phyloP scores from a whole-genome alignment of 192 early-diverging fungal genomes.

The Umbelopsis vinacea region DNA sequence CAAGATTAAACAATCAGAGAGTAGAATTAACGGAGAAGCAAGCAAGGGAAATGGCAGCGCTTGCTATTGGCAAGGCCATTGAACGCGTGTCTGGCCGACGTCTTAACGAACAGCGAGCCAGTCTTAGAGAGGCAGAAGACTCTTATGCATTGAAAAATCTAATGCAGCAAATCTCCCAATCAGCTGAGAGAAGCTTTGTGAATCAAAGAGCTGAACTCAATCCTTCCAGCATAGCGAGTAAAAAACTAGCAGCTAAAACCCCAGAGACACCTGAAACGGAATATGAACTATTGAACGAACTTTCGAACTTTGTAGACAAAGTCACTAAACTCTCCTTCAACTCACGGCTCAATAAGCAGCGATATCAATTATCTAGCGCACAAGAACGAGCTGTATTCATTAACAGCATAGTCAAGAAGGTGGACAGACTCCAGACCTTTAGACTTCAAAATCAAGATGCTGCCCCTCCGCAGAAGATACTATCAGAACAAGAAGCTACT shows the following conservation, averaged over 20 bases:
- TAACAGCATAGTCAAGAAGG: conserved; percentile 47
- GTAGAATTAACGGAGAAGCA: conserved; percentile 53
- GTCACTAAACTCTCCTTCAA: conserved; percentile 45
- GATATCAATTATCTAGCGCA: conserved; percentile 45
- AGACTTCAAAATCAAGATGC: conserved; percentile 55
- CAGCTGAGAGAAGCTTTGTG: conserved; percentile 45
- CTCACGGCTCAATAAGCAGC: conserved; percentile 44
- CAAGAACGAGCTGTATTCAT: conserved; percentile 53
- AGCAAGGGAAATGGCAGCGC: conserved; percentile 45
- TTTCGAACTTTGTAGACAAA: conserved; percentile 47
- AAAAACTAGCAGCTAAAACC: conserved; percentile 44
- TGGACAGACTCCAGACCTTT: conserved; percentile 46
- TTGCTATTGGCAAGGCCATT: conserved; percentile 46
- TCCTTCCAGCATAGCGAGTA: conserved; percentile 40
- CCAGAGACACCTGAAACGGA: conserved; percentile 24
- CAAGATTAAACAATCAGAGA: conserved; percentile 58
- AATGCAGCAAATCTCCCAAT: conserved; percentile 53
- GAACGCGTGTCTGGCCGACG: conserved; percentile 50
- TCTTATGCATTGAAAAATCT: conserved; percentile 50
- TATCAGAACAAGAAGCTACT: not conserved
- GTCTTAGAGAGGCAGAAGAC: conserved; percentile 23
- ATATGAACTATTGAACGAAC: conserved; percentile 50
- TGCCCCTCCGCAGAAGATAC: not conserved
- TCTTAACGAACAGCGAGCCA: conserved; percentile 43
- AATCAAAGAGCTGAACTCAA: conserved; percentile 54